Conservation (phyloP, 2,329 filamentous ascomycete genomes). For the Sclerotinia glacialis region DNA sequence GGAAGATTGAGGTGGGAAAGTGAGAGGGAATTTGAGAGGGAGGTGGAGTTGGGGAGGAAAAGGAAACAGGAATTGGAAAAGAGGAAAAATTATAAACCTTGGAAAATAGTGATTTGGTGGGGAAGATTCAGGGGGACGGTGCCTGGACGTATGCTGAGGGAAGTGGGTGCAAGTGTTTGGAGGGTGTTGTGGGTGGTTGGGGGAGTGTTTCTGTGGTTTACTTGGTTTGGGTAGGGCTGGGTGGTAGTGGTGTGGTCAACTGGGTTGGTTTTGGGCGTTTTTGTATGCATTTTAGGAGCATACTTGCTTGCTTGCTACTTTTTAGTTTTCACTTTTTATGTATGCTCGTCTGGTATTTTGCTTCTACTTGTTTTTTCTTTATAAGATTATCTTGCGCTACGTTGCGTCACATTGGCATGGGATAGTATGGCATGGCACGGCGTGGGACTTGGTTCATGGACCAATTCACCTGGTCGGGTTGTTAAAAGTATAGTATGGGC, state of each 20-base stretch:
- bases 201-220: slow-evolving; percentile 25
- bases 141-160: slow-evolving; percentile 51
- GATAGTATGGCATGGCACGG: too few species aligned
- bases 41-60: not conserved
- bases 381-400: too few species aligned
- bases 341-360: too few species aligned
- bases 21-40: slow-evolving; percentile 21
- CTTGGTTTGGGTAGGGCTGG: slow-evolving; percentile 22
- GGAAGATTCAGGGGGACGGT: slow-evolving; percentile 40
- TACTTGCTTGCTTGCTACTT: too few species aligned
- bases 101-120: slow-evolving; percentile 14
- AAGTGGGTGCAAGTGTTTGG: slow-evolving; percentile 61
- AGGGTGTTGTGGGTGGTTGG: slow-evolving; percentile 52
- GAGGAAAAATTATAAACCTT: slow-evolving; percentile 11
- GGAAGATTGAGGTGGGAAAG: slow-evolving; percentile 21
- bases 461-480: too few species aligned
- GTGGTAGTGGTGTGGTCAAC: not conserved
- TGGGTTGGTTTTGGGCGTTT: not conserved
- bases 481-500: too few species aligned
- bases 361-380: too few species aligned
- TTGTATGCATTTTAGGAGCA: not conserved
- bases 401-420: too few species aligned
- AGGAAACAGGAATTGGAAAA: slow-evolving; percentile 13
- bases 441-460: too few species aligned
- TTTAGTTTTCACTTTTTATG: too few species aligned